Conservation (phyloP, 2,329 filamentous ascomycete genomes). For the Diplodia mutila region DNA sequence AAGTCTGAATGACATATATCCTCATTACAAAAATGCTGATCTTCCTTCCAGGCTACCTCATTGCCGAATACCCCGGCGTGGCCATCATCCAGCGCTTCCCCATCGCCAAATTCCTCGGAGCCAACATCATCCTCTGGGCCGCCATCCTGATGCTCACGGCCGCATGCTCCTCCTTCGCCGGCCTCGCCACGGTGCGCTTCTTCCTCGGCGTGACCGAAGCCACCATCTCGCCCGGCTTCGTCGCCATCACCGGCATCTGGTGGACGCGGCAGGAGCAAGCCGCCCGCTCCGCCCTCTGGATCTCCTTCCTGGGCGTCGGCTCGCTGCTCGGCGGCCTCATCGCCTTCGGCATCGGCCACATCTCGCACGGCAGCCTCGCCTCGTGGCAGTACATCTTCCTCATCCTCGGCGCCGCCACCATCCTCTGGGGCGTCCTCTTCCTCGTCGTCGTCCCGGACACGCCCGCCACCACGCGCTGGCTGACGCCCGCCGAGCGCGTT, state of each 20-base stretch:
- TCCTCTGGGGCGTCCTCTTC: constrained; percentile 40
- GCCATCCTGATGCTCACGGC: constrained; percentile 63
- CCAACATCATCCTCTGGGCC: constrained; percentile 58
- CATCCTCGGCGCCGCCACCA: constrained; percentile 42
- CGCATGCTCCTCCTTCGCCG: constrained; percentile 62
- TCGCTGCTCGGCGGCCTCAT: constrained; percentile 46
- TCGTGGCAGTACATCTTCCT: constrained; percentile 47
- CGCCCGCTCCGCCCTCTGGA: constrained; percentile 58
- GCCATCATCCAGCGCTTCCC: constrained; percentile 62
- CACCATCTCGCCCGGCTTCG: constrained; percentile 45
- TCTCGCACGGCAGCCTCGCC: constrained; percentile 28
- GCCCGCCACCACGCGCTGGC: constrained; percentile 62
- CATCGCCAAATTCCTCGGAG: constrained; percentile 52
- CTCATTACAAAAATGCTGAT: constrained; percentile 45
- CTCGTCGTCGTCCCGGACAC: constrained; percentile 64
- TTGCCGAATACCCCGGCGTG: constrained; percentile 64
- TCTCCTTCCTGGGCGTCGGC: constrained; percentile 61
- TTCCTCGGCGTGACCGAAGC: constrained; percentile 72
- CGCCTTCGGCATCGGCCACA: constrained; percentile 47
- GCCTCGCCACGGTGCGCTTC: constrained; percentile 65
- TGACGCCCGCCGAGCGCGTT: constrained; percentile 60
- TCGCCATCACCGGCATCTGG: constrained; percentile 64
- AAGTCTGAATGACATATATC: constrained; percentile 54
- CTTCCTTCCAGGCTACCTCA: constrained; percentile 27
- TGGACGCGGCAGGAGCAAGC: constrained; percentile 63